These are phyloP conservation scores for Mrakia hoshinonis DNA, from an alignment of 768 basidiomycete species.

Conservation along the genomic window DNA sequence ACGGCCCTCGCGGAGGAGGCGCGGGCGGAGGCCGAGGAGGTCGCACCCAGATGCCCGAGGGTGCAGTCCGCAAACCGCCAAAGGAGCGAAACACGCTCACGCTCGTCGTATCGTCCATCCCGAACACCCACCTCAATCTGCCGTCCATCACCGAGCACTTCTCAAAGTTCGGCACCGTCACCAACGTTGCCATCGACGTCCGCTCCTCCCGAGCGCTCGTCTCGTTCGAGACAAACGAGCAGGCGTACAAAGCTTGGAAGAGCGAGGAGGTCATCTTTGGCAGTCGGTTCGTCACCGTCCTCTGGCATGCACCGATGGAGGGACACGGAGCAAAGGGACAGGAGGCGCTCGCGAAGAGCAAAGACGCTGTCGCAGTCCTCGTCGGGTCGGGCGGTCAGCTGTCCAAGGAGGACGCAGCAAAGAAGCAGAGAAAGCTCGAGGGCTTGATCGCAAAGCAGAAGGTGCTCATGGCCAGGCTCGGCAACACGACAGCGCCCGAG, in stretches of 20 bases:
- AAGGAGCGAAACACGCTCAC: conserved; percentile 34
- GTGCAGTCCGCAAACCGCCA: conserved; percentile 37
- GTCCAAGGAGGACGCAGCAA: conserved; percentile 38
- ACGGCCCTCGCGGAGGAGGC: background rate
- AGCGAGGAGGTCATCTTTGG: conserved; percentile 89
- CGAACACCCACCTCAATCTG: conserved; percentile 67
- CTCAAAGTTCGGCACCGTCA: conserved; percentile 81
- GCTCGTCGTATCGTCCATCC: conserved; percentile 89
- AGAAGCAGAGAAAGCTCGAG: conserved; percentile 66
- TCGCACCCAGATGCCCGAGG: background rate
- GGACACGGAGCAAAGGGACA: conserved; percentile 75
- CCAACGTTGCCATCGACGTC: conserved; percentile 81
- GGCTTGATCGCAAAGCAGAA: conserved; percentile 85
- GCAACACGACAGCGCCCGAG: conserved; percentile 53
- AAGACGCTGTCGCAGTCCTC: conserved; percentile 63
- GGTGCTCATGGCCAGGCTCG: conserved; percentile 62
- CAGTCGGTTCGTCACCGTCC: conserved; percentile 88
- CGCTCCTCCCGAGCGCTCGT: conserved; percentile 69
- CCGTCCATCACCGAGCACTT: conserved; percentile 80
- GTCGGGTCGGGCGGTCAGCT: conserved; percentile 32
- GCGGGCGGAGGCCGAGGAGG: background rate
- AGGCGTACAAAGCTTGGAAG: conserved; percentile 84
- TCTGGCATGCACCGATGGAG: conserved; percentile 90
- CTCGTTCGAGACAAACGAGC: conserved; percentile 70
- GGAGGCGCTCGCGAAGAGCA: conserved; percentile 71